These are phyloP conservation scores for Cordyceps sp. DNA, from an alignment of 2,329 filamentous ascomycete species.

Conservation along the genomic window DNA sequence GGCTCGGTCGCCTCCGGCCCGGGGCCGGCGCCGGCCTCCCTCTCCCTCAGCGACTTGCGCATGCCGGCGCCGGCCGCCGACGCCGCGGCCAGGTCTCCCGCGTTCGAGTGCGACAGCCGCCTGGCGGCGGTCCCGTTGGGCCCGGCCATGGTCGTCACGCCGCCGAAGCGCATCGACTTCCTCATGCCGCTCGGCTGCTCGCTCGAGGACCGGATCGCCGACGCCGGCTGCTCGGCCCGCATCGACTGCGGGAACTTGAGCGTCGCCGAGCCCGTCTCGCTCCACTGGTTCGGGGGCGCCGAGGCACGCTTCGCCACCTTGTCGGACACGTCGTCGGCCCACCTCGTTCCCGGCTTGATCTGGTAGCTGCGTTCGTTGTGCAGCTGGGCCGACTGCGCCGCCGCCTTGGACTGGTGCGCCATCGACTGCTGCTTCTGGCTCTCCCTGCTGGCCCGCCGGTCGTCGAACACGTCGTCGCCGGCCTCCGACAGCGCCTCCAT, in stretches of 20 bases:
- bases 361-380: slow-evolving; percentile 18
- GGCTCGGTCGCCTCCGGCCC: no score
- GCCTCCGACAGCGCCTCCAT: slow-evolving; percentile 37
- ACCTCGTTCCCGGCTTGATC: slow-evolving; percentile 18
- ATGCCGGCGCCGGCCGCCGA: slow-evolving; percentile 85
- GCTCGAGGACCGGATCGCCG: slow-evolving; percentile 3
- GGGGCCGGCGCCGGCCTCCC: no score
- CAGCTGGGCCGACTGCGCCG: slow-evolving; percentile 2
- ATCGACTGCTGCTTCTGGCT: no score
- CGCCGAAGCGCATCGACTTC: slow-evolving; percentile 14
- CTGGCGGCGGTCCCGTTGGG: no score
- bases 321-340: slow-evolving; percentile 7
- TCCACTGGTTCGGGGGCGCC: neutral
- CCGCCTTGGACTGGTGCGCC: slow-evolving; percentile 4
- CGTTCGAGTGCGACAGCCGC: no score
- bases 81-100: no score
- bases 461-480: slow-evolving; percentile 25
- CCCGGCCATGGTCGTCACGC: slow-evolving; percentile 1
- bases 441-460: no score
- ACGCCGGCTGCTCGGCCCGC: slow-evolving; percentile 16
- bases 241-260: slow-evolving; percentile 30
- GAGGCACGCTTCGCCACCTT: slow-evolving; percentile 2
- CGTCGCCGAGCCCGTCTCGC: neutral
- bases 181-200: slow-evolving; percentile 12
- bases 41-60: slow-evolving; percentile 89